Percentiles rank a stretch among this genome's conserved stretches.
Evolutionary conservation across 225 moss, liverwort and hornwort genomes (phyloP).

Genomic region (Physcomitrellopsis africana): DNA sequence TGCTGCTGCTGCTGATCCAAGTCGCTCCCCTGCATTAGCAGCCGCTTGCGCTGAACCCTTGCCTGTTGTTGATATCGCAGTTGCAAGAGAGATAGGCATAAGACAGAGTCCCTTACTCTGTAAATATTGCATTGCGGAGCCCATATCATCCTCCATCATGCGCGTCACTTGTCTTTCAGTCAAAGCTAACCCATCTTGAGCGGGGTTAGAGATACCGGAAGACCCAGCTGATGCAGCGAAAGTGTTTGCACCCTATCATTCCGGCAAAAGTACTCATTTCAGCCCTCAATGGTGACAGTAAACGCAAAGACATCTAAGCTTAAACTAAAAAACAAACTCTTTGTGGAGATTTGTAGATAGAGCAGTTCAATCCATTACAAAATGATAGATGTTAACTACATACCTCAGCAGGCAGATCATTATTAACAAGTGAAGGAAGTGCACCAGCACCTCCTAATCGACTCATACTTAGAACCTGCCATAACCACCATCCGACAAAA

Average conservation of each 20-base stretch:
- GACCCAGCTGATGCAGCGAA: conserved; percentile 72
- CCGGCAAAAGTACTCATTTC: conserved; percentile 23
- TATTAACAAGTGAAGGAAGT: conserved; percentile 55
- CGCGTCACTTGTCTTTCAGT: conserved; percentile 96
- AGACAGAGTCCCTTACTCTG: conserved; percentile 98
- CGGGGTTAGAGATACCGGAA: conserved; percentile 62
- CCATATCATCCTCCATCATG: conserved; percentile 99
- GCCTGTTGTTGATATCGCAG: conserved; percentile 88
- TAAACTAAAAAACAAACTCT: too few species aligned
- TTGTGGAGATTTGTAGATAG: too few species aligned
- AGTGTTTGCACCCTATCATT: conserved; percentile 74
- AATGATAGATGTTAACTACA: neutral
- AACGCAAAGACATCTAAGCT: too few species aligned
- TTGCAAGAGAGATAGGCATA: conserved; percentile 96
- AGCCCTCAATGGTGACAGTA: conserved; percentile 12
- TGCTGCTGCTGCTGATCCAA: conserved; percentile 27
- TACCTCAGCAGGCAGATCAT: conserved; percentile 95
- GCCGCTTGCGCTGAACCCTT: conserved; percentile 44
- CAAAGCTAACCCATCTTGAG: conserved; percentile 84
- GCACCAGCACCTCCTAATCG: conserved; percentile 96
- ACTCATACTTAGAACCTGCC: conserved; percentile 98
- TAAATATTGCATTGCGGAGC: conserved; percentile 96
- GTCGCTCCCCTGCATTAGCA: conserved; percentile 41
- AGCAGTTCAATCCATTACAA: neutral
- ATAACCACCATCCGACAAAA: conserved; percentile 28